Conservation (phyloP, 2,329 filamentous ascomycete species). For the Drechslerella stenobrocha region DNA sequence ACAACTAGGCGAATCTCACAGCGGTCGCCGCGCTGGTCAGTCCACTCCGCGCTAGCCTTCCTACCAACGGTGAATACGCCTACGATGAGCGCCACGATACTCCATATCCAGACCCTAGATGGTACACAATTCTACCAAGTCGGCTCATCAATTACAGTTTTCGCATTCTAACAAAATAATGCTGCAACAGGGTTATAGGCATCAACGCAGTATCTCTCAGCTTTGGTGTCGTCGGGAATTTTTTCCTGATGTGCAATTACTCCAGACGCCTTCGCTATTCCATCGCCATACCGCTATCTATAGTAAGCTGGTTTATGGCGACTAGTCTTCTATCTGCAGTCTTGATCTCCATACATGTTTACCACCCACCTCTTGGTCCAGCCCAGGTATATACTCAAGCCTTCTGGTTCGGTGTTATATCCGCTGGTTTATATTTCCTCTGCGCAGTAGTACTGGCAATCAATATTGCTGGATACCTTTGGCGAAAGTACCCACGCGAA, state of each 20-base stretch:
- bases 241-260: slow-evolving; percentile 86
- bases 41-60: slow-evolving; percentile 69
- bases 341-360: slow-evolving; percentile 67
- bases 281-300: slow-evolving; percentile 79
- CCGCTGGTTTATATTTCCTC: slow-evolving; percentile 76
- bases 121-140: slow-evolving; percentile 8
- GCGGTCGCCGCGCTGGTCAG: slow-evolving; percentile 83
- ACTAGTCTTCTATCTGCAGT: slow-evolving; percentile 69
- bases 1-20: slow-evolving; percentile 68
- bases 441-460: slow-evolving; percentile 72
- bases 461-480: slow-evolving; percentile 62
- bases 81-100: slow-evolving; percentile 58
- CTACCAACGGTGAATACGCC: slow-evolving; percentile 61
- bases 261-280: slow-evolving; percentile 76
- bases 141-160: not conserved
- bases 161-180: not conserved
- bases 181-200: slow-evolving; percentile 64
- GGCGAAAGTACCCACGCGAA: slow-evolving; percentile 77
- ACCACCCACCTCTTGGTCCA: slow-evolving; percentile 59
- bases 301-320: slow-evolving; percentile 74
- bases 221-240: slow-evolving; percentile 77
- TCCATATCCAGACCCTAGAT: slow-evolving; percentile 70
- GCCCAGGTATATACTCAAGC: slow-evolving; percentile 69
- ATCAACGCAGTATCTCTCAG: slow-evolving; percentile 78
- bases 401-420: slow-evolving; percentile 83